Evolutionary conservation across 148 eudicot genomes (phyloP).

Genomic region (Persicaria maculosa): DNA sequence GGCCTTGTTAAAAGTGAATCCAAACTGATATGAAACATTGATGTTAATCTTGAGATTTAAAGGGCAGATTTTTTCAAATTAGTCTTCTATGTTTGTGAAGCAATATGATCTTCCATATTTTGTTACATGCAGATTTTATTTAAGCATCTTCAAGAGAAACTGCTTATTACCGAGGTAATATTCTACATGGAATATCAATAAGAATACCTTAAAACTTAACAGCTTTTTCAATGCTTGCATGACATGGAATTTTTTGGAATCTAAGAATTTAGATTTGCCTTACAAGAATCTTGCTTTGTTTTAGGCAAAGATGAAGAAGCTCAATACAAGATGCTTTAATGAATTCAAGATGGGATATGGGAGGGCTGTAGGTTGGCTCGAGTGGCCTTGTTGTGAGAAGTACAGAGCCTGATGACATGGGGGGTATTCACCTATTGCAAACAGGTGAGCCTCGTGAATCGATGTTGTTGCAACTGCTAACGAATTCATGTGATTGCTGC

Average conservation of each 20-base stretch:
- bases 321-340: slow-evolving; percentile 58
- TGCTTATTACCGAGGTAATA: slow-evolving; percentile 63
- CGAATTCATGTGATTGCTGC: too few relatives aligned
- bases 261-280: not conserved
- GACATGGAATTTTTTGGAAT: not conserved
- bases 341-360: slow-evolving; percentile 51
- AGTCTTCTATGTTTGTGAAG: not conserved
- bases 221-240: not conserved
- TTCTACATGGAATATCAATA: not conserved
- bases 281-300: slow-evolving; percentile 7
- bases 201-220: not conserved
- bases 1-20: not conserved
- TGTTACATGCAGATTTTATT: slow-evolving; percentile 57
- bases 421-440: slow-evolving; percentile 54
- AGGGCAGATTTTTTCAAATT: not conserved
- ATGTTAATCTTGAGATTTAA: not conserved
- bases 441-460: slow-evolving; percentile 68
- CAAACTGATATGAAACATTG: not conserved
- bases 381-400: slow-evolving; percentile 34
- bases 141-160: slow-evolving; percentile 85
- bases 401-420: slow-evolving; percentile 44
- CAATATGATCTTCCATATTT: not conserved
- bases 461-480: too few relatives aligned
- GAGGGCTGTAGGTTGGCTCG: slow-evolving; percentile 37
- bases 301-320: slow-evolving; percentile 75